Evolutionary conservation across 805 yeast genomes (phyloP).

Genomic region (Teunomyces cretensis): DNA sequence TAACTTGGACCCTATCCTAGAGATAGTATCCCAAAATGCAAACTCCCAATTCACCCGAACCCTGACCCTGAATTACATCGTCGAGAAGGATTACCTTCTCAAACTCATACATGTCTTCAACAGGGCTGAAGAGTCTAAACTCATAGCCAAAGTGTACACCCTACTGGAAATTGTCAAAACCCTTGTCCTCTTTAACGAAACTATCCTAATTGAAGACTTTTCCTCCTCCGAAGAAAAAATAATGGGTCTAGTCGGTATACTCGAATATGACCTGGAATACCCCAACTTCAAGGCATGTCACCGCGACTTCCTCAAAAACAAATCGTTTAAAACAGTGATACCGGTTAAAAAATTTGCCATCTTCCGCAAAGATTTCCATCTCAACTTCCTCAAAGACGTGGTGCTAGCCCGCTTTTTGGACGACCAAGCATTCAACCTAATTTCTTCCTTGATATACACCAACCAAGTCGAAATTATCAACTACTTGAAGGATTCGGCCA

Average conservation of each 20-base stretch:
- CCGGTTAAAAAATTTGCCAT: constrained; percentile 52
- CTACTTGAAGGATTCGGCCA: constrained; percentile 50
- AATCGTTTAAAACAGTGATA: constrained; percentile 66
- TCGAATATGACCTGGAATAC: constrained; percentile 86
- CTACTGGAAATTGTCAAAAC: constrained; percentile 75
- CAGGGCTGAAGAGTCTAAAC: constrained; percentile 52
- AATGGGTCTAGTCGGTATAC: constrained; percentile 66
- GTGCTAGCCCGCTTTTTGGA: constrained; percentile 80
- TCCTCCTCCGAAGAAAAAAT: constrained; percentile 31
- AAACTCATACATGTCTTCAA: constrained; percentile 54
- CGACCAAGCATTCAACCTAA: constrained; percentile 68
- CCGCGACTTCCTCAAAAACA: constrained; percentile 59
- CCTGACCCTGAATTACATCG: constrained; percentile 55
- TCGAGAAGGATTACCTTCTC: constrained; percentile 51
- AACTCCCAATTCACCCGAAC: constrained; percentile 63
- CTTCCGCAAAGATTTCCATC: constrained; percentile 71
- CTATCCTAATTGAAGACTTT: constrained; percentile 32
- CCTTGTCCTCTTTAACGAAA: constrained; percentile 68
- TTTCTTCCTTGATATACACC: constrained; percentile 64
- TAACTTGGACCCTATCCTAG: constrained; percentile 54
- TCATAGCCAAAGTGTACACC: constrained; percentile 57
- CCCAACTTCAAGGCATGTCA: constrained; percentile 80
- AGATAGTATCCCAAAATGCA: constrained; percentile 57
- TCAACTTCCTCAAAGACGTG: constrained; percentile 83
- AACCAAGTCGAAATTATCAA: constrained; percentile 69